Conservation (phyloP, 2,329 filamentous ascomycete genomes). For the Boeremia exigua region DNA sequence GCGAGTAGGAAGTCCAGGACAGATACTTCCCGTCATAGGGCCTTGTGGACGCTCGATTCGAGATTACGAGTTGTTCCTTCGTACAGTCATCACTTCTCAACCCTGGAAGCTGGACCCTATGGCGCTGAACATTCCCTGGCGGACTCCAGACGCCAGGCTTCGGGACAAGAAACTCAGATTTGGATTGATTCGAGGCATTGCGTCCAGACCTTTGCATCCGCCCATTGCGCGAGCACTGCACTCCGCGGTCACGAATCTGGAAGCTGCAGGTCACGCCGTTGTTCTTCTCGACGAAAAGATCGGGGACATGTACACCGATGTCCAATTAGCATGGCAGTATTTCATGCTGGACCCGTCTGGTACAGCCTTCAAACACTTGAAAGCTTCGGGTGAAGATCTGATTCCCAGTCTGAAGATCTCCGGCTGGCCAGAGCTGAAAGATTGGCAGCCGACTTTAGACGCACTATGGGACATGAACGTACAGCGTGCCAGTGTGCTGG, state of each 20-base stretch:
- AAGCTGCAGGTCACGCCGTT: slow-evolving; percentile 55
- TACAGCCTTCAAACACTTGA: slow-evolving; percentile 43
- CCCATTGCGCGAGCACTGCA: slow-evolving; percentile 57
- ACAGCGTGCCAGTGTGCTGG: slow-evolving; percentile 42
- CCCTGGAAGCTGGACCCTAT: slow-evolving; percentile 54
- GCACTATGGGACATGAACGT: slow-evolving; percentile 53
- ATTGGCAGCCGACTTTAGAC: slow-evolving; percentile 46
- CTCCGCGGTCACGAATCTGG: slow-evolving; percentile 48
- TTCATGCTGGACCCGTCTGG: slow-evolving; percentile 51
- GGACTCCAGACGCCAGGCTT: slow-evolving; percentile 18
- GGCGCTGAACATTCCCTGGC: slow-evolving; percentile 56
- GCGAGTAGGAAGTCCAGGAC: slow-evolving; percentile 35
- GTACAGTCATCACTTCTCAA: slow-evolving; percentile 44
- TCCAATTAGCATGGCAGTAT: slow-evolving; percentile 50
- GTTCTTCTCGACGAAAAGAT: slow-evolving; percentile 35
- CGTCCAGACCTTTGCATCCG: slow-evolving; percentile 58
- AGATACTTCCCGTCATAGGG: slow-evolving; percentile 50
- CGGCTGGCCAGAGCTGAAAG: slow-evolving; percentile 39
- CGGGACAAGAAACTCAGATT: slow-evolving; percentile 48
- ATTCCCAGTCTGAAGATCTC: slow-evolving; percentile 50
- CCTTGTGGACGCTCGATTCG: slow-evolving; percentile 53
- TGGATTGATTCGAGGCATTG: slow-evolving; percentile 58
- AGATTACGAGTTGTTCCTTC: slow-evolving; percentile 52
- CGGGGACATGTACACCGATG: slow-evolving; percentile 39
- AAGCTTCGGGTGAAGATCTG: slow-evolving; percentile 52